phyloP scores from a whole-genome alignment of 148 eudicot species.

The Fagopyrum homotropicum region DNA sequence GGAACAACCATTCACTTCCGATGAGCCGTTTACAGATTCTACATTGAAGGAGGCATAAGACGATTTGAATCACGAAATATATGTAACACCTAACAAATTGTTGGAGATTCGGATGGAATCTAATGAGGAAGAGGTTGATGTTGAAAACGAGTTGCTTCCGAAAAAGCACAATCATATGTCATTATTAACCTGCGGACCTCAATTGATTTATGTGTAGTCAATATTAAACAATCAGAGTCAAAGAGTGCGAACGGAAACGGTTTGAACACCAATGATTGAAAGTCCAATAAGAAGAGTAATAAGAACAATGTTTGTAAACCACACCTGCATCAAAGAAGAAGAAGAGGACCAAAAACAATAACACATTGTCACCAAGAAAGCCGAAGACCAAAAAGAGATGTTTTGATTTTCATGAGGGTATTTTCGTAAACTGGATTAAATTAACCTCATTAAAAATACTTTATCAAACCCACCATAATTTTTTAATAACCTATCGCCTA shows the following conservation, averaged over 20 bases:
- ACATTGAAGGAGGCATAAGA: slow-evolving; percentile 7
- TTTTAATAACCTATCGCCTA: too few relatives aligned
- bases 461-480: too few relatives aligned
- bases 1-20: slow-evolving; percentile 24
- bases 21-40: slow-evolving; percentile 24
- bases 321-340: slow-evolving; percentile 46
- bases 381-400: slow-evolving; percentile 22
- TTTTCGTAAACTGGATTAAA: too few relatives aligned
- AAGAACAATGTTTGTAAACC: slow-evolving; percentile 47
- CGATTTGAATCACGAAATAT: background rate
- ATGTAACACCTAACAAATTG: slow-evolving; percentile 7
- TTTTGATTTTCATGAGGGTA: too few relatives aligned
- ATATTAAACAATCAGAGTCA: slow-evolving; percentile 4
- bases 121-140: slow-evolving; percentile 20
- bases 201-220: background rate
- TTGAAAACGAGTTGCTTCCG: slow-evolving; percentile 16
- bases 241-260: slow-evolving; percentile 5
- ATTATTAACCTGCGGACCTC: background rate
- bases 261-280: slow-evolving; percentile 10
- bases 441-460: too few relatives aligned
- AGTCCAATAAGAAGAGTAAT: slow-evolving; percentile 42
- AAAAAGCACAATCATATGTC: slow-evolving; percentile 36
- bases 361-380: slow-evolving; percentile 16
- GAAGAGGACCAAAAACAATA: slow-evolving; percentile 41
- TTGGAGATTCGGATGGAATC: slow-evolving; percentile 20